Evolutionary conservation across 2,329 filamentous ascomycete genomes (phyloP).

Genomic region (Arthrinium puccinioides): DNA sequence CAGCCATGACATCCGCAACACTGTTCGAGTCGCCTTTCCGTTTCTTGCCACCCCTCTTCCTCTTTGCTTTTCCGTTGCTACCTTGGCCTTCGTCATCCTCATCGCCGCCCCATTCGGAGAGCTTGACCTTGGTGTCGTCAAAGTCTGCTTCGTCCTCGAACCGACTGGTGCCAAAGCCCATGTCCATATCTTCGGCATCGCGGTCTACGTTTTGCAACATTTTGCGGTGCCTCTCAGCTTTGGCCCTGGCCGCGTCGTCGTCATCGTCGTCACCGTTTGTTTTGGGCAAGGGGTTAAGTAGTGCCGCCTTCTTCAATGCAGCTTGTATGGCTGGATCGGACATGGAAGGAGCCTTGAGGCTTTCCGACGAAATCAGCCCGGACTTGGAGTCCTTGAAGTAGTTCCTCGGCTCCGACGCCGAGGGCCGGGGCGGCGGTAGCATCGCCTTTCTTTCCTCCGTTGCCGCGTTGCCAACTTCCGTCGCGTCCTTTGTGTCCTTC

Average conservation of each 20-base stretch:
- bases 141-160: conserved; percentile 84
- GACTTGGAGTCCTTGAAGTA: conserved; percentile 57
- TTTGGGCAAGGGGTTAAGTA: conserved; percentile 44
- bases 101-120: conserved; percentile 55
- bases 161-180: conserved; percentile 86
- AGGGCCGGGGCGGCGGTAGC: conserved; percentile 38
- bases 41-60: conserved; percentile 68
- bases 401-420: conserved; percentile 36
- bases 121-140: conserved; percentile 58
- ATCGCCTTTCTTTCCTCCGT: conserved; percentile 24
- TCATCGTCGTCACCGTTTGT: conserved; percentile 29
- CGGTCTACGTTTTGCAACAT: conserved; percentile 69
- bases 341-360: conserved; percentile 46
- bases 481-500: conserved; percentile 10
- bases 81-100: conserved; percentile 40
- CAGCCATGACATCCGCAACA: conserved; percentile 71
- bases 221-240: conserved; percentile 62
- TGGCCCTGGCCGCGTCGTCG: conserved; percentile 39
- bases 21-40: conserved; percentile 73
- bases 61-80: conserved; percentile 41
- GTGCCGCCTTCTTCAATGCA: conserved; percentile 77
- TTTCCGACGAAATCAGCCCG: conserved; percentile 44
- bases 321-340: conserved; percentile 74
- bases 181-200: conserved; percentile 85
- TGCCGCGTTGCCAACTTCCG: conserved; percentile 13